Conservation (phyloP, 129 eudicot genomes). For the Tagetes patula region DNA sequence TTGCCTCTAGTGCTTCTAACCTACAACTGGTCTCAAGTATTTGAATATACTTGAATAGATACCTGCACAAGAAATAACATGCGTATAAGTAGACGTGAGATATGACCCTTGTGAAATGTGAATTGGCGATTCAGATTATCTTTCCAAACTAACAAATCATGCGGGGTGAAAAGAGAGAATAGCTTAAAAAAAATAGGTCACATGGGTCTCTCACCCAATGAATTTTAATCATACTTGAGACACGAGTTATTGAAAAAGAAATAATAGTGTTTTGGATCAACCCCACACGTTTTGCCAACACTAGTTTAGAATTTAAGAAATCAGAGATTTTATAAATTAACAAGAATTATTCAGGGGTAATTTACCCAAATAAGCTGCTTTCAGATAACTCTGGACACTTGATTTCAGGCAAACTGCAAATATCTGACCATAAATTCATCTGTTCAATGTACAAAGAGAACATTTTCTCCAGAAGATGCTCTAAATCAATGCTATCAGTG, state of each 20-base stretch:
- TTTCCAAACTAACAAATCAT: not conserved
- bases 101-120: not conserved
- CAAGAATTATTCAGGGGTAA: not conserved
- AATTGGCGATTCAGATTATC: not conserved
- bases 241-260: not conserved
- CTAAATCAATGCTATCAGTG: conserved; percentile 44
- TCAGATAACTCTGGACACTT: conserved; percentile 79
- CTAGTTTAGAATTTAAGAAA: conserved; percentile 10
- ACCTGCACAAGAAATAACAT: conserved; percentile 46
- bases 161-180: not conserved
- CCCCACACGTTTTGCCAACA: conserved; percentile 3
- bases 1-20: conserved; percentile 79
- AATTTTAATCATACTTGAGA: not conserved
- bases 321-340: conserved; percentile 9
- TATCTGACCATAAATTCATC: conserved; percentile 83
- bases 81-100: conserved; percentile 9
- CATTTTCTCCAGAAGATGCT: conserved; percentile 78
- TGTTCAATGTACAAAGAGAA: conserved; percentile 85
- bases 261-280: not conserved
- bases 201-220: not conserved
- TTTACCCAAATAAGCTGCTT: conserved; percentile 82
- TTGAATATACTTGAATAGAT: conserved; percentile 72
- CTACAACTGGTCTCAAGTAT: conserved; percentile 64
- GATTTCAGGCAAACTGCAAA: conserved; percentile 77
- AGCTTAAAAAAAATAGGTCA: not conserved